Percentiles rank a stretch among this genome's conserved stretches.
These are phyloP conservation scores for Camellia lanceoleosa DNA, from an alignment of 148 eudicot species.

Conservation along the genomic window DNA sequence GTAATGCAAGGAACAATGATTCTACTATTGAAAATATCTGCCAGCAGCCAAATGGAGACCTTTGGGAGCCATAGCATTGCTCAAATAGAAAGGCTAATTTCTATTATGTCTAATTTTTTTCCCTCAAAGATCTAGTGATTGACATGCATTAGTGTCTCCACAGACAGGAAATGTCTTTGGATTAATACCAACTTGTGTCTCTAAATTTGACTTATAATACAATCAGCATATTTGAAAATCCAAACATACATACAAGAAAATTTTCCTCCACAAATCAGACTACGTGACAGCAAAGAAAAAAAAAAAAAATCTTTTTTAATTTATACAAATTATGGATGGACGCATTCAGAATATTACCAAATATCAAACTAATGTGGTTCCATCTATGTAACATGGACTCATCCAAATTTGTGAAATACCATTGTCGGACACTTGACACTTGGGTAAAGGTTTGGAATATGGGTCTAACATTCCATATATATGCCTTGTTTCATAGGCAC, in stretches of 20 bases:
- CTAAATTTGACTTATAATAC: background rate
- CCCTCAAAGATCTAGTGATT: background rate
- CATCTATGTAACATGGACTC: background rate
- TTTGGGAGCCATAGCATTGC: background rate
- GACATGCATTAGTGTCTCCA: background rate
- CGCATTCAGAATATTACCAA: background rate
- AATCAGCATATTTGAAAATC: constrained; percentile 1
- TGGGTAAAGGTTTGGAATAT: too few species aligned
- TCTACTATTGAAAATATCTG: background rate
- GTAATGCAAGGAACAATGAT: background rate
- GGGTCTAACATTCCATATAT: too few species aligned
- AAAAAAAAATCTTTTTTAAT: too few species aligned
- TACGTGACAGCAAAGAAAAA: too few species aligned
- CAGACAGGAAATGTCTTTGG: background rate
- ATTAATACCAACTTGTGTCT: background rate
- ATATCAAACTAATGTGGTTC: background rate
- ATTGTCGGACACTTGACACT: too few species aligned
- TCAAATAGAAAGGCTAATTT: background rate
- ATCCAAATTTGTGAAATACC: too few species aligned
- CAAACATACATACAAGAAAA: background rate
- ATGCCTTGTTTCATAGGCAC: too few species aligned
- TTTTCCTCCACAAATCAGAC: background rate
- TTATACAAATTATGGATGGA: background rate
- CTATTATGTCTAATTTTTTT: background rate
- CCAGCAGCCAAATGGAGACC: constrained; percentile 5